phyloP scores from a whole-genome alignment of 192 early-diverging fungal species.

The Mortierella hygrophila region DNA sequence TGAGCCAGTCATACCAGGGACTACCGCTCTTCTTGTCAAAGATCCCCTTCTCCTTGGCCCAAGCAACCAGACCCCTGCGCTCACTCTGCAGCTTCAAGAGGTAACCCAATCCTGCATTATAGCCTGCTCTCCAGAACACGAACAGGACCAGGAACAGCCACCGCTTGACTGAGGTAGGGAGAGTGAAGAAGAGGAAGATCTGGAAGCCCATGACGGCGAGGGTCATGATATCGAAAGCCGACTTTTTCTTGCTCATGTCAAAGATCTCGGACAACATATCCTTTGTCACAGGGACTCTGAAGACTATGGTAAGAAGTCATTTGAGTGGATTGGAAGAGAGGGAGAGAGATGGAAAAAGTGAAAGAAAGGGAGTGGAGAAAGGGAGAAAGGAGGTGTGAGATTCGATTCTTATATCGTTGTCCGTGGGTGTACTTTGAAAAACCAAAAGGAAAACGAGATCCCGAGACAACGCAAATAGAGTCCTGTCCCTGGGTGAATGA shows the following conservation, averaged over 20 bases:
- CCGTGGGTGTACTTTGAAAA: background rate
- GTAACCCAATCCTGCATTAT: constrained; percentile 90
- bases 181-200: constrained; percentile 74
- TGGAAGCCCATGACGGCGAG: constrained; percentile 74
- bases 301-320: constrained; percentile 57
- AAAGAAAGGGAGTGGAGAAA: background rate
- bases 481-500: background rate
- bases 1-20: constrained; percentile 70
- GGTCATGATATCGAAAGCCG: constrained; percentile 80
- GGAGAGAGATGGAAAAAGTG: background rate
- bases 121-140: constrained; percentile 88
- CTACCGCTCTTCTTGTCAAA: constrained; percentile 70
- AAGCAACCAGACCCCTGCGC: constrained; percentile 75
- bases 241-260: constrained; percentile 75
- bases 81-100: constrained; percentile 87
- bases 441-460: background rate
- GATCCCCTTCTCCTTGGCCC: constrained; percentile 77
- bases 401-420: background rate
- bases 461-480: background rate
- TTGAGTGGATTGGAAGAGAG: background rate
- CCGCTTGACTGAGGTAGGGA: constrained; percentile 67
- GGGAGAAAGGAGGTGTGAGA: background rate
- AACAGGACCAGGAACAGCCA: constrained; percentile 81
- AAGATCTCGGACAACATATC: constrained; percentile 85
- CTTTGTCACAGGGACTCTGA: constrained; percentile 80